Evolutionary conservation across 73 alveolate species (phyloP).

Genomic region (Paramecium sexaurelia): DNA sequence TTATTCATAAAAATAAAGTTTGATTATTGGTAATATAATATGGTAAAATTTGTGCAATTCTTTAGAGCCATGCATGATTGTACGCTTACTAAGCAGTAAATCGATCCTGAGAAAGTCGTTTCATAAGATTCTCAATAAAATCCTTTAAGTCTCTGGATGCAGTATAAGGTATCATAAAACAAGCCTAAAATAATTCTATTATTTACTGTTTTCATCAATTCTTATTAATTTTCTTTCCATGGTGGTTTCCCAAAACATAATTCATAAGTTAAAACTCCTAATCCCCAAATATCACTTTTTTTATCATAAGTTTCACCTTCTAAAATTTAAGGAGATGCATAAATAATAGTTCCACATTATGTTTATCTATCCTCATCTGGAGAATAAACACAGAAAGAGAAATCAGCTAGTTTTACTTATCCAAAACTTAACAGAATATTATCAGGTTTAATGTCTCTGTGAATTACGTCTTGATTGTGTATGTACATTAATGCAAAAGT

Average conservation of each 20-base stretch:
- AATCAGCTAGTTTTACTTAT: conserved; percentile 31
- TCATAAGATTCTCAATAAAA: conserved; percentile 28
- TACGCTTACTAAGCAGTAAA: background rate
- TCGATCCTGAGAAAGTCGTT: conserved; percentile 30
- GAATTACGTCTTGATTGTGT: conserved; percentile 58
- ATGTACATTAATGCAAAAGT: conserved; percentile 32
- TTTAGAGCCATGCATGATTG: conserved; percentile 15
- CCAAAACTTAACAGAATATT: conserved; percentile 53
- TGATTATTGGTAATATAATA: background rate
- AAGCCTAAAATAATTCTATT: background rate
- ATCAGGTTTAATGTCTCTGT: conserved; percentile 63
- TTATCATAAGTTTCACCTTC: conserved; percentile 81
- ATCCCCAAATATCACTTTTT: conserved; percentile 92
- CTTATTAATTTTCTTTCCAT: conserved; percentile 18
- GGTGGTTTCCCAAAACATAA: conserved; percentile 92
- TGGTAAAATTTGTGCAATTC: background rate
- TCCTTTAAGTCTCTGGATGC: conserved; percentile 46
- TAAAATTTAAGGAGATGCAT: conserved; percentile 98
- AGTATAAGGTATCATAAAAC: conserved; percentile 7
- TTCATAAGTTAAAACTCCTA: conserved; percentile 95
- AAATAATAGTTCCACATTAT: conserved; percentile 97
- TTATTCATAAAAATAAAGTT: background rate
- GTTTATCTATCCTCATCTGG: conserved; percentile 85
- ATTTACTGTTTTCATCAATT: conserved; percentile 1
- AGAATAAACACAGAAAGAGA: conserved; percentile 32